phyloP scores from a whole-genome alignment of 2,329 filamentous ascomycete genomes.

The Microdochium bolleyi region DNA sequence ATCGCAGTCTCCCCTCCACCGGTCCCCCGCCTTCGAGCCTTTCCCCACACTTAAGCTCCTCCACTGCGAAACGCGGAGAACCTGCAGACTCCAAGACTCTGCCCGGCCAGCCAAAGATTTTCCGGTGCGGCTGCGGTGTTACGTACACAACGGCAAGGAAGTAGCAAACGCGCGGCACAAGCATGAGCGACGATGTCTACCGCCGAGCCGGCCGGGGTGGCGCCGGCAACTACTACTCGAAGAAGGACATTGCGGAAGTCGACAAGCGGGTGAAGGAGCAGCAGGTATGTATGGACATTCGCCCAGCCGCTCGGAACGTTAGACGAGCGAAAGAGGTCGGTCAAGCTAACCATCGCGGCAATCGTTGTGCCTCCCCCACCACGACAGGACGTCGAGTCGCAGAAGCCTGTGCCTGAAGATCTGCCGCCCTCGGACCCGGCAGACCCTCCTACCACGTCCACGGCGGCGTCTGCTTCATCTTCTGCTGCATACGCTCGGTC shows the following conservation, averaged over 20 bases:
- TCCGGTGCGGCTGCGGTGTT: too few relatives aligned
- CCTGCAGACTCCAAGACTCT: too few relatives aligned
- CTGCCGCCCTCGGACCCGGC: conserved; percentile 14
- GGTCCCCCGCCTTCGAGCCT: too few relatives aligned
- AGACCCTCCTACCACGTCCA: conserved; percentile 11
- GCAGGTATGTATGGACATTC: neutral
- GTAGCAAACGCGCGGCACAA: neutral
- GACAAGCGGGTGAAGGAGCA: conserved; percentile 16
- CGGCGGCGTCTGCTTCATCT: conserved; percentile 4
- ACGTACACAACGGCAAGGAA: neutral
- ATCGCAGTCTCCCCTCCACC: too few relatives aligned
- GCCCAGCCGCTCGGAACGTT: conserved; percentile 11
- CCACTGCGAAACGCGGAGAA: too few relatives aligned
- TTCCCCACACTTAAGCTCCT: too few relatives aligned
- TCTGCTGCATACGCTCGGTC: conserved; percentile 27
- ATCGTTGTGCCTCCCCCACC: conserved; percentile 1
- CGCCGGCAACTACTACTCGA: conserved; percentile 53
- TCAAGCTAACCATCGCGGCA: too few relatives aligned
- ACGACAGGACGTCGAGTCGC: conserved; percentile 22
- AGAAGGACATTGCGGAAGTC: conserved; percentile 40
- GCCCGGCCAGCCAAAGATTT: too few relatives aligned
- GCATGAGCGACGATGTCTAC: conserved; percentile 26
- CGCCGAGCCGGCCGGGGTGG: conserved; percentile 52
- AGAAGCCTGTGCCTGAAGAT: conserved; percentile 21
- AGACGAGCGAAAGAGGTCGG: too few relatives aligned